Evolutionary conservation across 352 stramenopile genomes (phyloP), one percentile per base, ranked within the genome.

Genomic region (Pythium plurisporium): DNA sequence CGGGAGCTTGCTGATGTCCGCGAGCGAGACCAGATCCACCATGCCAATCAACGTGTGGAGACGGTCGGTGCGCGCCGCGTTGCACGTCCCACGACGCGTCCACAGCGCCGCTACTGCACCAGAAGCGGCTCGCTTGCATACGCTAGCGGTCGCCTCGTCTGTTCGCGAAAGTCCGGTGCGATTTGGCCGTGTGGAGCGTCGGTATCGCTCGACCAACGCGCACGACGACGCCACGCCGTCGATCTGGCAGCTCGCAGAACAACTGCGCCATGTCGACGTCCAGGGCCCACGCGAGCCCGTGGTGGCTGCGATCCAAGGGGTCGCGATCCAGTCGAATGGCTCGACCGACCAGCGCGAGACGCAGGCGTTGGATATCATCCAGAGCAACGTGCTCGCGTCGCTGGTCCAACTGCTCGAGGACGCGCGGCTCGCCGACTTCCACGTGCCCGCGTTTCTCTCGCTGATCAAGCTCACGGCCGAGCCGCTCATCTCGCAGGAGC

Each of bases 381-480:
- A 87, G 64, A 84, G 74, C 47, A 65, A 76, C 30, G 73, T 74
- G 15, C 29, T 88, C 15, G 67, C 59, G 23, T 38, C 59, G 29
- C 65, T 88, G 40, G 19, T 88, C 43, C 57, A 53, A 37, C 70
- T 91, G 12, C 53, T 91, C 19, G 48, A 71, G 34, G 76, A 86
- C 63, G 77, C 60, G 22, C 70, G 82, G 9, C 71, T 76, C 4
- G 81, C 75, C 15, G 62, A 74, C 54, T 65, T 91, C 37, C 70
- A 87, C 47, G 66, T 91, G 3, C 75, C 77, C 22, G 62, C 79
- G 40, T 89, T 86, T 49, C 64, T 91, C 37, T 59, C 69, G 22
- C 71, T 91, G 22, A 91, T 91, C 52, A 70, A 74, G 15, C 51
- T 88, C 22, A 82, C 76, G 17, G 69, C 61, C 26, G 67, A 87